A percentile compares a stretch with the other conserved stretches of the same genome.
Conservation (phyloP, 75 land plant species). For the Pinus taeda region DNA sequence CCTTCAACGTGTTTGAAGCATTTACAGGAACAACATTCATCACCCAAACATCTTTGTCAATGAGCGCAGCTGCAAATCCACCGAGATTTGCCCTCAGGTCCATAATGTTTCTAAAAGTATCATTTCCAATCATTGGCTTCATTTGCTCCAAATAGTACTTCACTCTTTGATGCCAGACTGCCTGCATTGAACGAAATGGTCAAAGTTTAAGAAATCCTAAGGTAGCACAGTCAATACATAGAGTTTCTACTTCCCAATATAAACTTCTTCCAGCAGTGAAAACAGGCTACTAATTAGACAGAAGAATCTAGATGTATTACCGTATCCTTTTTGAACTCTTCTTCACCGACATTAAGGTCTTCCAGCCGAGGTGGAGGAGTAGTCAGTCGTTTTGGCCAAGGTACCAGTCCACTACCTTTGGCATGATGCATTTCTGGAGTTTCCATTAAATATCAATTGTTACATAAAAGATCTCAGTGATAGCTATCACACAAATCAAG, state of each 20-base stretch:
- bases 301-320: slow-evolving; percentile 24
- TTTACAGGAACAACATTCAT: slow-evolving; percentile 90
- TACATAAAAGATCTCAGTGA: not conserved
- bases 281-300: not conserved
- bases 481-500: not conserved
- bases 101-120: slow-evolving; percentile 79
- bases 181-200: slow-evolving; percentile 31
- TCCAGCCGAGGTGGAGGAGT: slow-evolving; percentile 79
- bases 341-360: slow-evolving; percentile 54
- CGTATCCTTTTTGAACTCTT: slow-evolving; percentile 65
- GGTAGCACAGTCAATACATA: not conserved
- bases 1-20: slow-evolving; percentile 72
- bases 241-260: not conserved
- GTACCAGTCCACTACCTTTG: slow-evolving; percentile 62
- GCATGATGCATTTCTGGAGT: slow-evolving; percentile 38
- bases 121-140: slow-evolving; percentile 34
- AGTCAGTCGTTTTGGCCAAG: slow-evolving; percentile 84
- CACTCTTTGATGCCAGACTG: slow-evolving; percentile 67
- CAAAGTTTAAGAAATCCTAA: not conserved
- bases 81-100: slow-evolving; percentile 93
- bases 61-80: slow-evolving; percentile 84
- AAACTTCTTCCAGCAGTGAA: not conserved
- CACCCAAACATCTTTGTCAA: slow-evolving; percentile 79
- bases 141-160: slow-evolving; percentile 71
- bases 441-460: not conserved